Evolutionary conservation across 169 alveolate genomes (phyloP).

Genomic region (Cryptosporidium ubiquitum): DNA sequence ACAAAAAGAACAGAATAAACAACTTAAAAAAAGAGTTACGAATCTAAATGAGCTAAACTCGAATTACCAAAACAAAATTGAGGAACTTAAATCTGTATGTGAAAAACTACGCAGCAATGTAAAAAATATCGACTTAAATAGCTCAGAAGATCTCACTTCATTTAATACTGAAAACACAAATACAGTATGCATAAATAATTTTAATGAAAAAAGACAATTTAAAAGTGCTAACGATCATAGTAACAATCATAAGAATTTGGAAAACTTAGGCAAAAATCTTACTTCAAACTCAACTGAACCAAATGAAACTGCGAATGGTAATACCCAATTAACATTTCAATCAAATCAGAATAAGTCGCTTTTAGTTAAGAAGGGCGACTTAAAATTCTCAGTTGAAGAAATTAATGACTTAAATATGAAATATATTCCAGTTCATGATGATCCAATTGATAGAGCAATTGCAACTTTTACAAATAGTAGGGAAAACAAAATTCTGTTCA

Average conservation of each 20-base stretch:
- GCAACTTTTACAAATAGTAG: conserved; percentile 71
- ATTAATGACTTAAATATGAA: conserved; percentile 43
- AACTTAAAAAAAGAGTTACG: conserved; percentile 60
- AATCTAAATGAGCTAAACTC: conserved; percentile 52
- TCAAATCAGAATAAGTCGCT: conserved; percentile 37
- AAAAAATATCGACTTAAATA: conserved; percentile 3
- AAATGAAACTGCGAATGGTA: background rate
- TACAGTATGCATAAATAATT: background rate
- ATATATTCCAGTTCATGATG: conserved; percentile 65
- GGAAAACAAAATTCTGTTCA: conserved; percentile 37
- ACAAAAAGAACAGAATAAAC: conserved; percentile 64
- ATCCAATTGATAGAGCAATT: conserved; percentile 73
- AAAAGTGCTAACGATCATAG: background rate
- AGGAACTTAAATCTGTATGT: conserved; percentile 32
- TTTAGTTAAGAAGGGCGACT: conserved; percentile 54
- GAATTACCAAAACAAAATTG: conserved; percentile 63
- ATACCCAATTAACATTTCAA: background rate
- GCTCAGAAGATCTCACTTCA: background rate
- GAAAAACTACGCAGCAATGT: conserved; percentile 4
- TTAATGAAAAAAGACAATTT: background rate
- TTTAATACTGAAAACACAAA: conserved; percentile 16
- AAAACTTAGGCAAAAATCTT: background rate
- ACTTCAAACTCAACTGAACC: background rate
- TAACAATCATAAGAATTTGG: background rate
- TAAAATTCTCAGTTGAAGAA: conserved; percentile 66